Conservation (phyloP, 225 moss, liverwort and hornwort genomes). For the Takakia lepidozioides region DNA sequence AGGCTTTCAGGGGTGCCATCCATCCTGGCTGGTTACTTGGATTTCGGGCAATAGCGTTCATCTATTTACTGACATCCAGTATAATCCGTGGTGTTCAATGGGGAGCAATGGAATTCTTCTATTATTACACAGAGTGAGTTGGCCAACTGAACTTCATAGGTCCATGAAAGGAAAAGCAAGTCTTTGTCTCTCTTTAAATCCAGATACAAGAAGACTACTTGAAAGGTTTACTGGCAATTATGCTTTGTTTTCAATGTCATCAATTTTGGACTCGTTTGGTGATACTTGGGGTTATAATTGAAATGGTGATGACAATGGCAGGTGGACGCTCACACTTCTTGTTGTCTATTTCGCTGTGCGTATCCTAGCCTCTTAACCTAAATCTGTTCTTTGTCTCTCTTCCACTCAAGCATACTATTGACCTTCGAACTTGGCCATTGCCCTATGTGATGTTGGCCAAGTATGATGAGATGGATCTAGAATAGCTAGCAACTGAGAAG, state of each 20-base stretch:
- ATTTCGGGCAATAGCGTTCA: neutral
- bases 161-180: neutral
- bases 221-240: neutral
- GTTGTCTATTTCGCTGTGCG: neutral
- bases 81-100: neutral
- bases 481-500: no score
- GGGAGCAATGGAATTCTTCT: neutral
- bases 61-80: neutral
- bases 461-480: no score
- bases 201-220: neutral
- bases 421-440: no score
- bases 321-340: conserved; percentile 1
- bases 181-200: neutral
- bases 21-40: neutral
- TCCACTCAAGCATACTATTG: no score
- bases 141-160: neutral
- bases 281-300: no score
- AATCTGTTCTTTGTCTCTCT: neutral
- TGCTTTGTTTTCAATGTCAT: neutral
- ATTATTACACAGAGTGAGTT: conserved; percentile 2
- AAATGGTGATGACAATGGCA: neutral
- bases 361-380: neutral
- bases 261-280: neutral
- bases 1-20: neutral
- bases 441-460: no score